phyloP scores from a whole-genome alignment of 805 yeast genomes.

The Kuraishia borneana region DNA sequence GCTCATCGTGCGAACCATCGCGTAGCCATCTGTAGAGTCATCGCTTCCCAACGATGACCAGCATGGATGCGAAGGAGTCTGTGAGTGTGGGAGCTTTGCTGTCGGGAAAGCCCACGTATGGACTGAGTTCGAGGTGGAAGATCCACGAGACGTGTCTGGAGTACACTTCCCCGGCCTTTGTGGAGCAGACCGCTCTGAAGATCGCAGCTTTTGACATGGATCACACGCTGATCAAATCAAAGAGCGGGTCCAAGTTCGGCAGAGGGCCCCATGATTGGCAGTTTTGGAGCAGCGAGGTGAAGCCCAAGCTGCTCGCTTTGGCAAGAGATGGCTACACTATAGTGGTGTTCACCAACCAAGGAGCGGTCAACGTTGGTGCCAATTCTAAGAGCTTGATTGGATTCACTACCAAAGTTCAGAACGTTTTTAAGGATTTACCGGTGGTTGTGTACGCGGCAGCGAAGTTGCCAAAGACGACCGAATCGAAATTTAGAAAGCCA shows the following conservation, averaged over 20 bases:
- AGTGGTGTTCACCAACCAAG: conserved; percentile 83
- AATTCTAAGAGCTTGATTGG: conserved; percentile 22
- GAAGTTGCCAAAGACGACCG: conserved; percentile 8
- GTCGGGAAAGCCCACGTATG: no score
- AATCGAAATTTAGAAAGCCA: conserved; percentile 57
- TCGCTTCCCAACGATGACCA: neutral
- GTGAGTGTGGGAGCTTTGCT: no score
- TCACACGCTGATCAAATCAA: conserved; percentile 50
- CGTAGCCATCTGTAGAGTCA: no score
- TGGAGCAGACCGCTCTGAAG: conserved; percentile 11
- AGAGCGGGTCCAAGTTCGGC: conserved; percentile 54
- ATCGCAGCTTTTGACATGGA: conserved; percentile 81
- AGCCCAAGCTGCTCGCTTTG: conserved; percentile 14
- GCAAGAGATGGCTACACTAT: conserved; percentile 18
- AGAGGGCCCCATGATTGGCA: conserved; percentile 64
- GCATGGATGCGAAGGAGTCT: no score
- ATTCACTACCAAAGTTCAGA: conserved; percentile 29
- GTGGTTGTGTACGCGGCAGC: conserved; percentile 13
- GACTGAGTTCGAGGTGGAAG: no score
- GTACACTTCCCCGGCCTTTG: neutral
- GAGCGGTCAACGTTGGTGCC: conserved; percentile 39
- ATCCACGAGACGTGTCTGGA: conserved; percentile 1
- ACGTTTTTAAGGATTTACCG: conserved; percentile 20
- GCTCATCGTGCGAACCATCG: no score
- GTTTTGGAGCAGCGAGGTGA: conserved; percentile 27